Base-by-base conservation (phyloP, 2,329 filamentous ascomycete species). In the Thelonectria discophora region DNA sequence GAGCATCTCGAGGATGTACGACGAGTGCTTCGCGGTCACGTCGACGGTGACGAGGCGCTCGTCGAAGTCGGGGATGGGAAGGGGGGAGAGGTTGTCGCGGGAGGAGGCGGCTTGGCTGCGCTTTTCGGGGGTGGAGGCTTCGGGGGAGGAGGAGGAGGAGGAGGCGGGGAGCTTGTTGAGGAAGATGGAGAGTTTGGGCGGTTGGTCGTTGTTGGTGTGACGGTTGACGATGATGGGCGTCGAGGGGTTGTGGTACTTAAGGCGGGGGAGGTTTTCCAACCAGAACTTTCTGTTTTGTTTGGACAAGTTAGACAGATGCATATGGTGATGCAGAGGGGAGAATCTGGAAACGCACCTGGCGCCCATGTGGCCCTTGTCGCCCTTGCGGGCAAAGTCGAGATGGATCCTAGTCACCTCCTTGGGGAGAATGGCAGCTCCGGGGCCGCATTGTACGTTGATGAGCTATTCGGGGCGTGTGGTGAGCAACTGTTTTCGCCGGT, bases 211-310 rank as follows among this genome's bases (percentile, higher is more conserved):
- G 46, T 88, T 79, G 39, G 76, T 71, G 65, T 86, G 88, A 61
- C 91, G 90, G 76, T 90, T 89, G 71, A 97, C 87, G 61, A 91
- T 88, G 85, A 98, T 96, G 45, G 90, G 87, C 47, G 97, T 78
- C 12, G 88, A 80, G 1, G 95, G 95, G 77, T 99, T 99, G 84
- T 97, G 90, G 81, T 89, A 99, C 84, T 99, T 97, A 68, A 99
- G 83, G 59, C 92, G 88, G 20, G 92, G 92, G 49, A 98, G 88
- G 75, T 88, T 90, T 63, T 89, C 82, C 66, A 86, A 88, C 92
- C 93, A 97, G 85, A 99, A 97, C 81, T 92, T 92, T 73, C 94
- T 97, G 67, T 62, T 43, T 21, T 48, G 24, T 4, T 20, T n/a
- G 56, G 74, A 73, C 65, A 73, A 48, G 45, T 54, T 32, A 32